Base-by-base conservation (phyloP, 1,284 basidiomycete species). In the Cryptococcus depauperatus region DNA sequence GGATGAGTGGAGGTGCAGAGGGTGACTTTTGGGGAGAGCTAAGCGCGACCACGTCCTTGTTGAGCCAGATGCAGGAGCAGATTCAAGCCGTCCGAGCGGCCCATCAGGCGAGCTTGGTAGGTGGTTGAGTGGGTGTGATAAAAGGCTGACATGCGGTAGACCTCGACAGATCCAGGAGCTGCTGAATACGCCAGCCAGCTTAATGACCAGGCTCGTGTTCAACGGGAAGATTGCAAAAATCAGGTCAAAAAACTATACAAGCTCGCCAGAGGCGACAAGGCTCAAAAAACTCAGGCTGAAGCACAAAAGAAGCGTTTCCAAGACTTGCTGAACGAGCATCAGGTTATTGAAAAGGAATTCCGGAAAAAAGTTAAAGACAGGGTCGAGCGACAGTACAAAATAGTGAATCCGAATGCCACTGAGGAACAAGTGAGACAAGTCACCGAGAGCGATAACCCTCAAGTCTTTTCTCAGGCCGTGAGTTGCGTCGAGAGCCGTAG, bases 341-440 rank as follows among this genome's bases (percentile, higher is more conserved):
- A 96, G 73, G 79, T 80, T 33, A 88, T 95, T 21, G 95, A 99
- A 73, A 85, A 91, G 70, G 83, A 88, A 64, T 89, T 86, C 69
- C 82, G 93, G 48, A 78, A 84, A 56, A 92, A 88, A 74, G 91
- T 95, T 73, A 89, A 89, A 72, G 87, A 92, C 68, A 78, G 91
- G 37, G 82, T 93, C 75, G 92, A 93, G 74, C 80, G 95, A 53
- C 95, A 98, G 73, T 93, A 85, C 76, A 89, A 84, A 73, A 98
- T 98, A 58, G 88, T 92, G 47, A 93, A 95, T 73, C 89, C 89
- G 6, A 82, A 91, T 61, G 90, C 90, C 3, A 84, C 87, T 13
- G 78, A 79, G 4, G 82, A 88, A 47, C 90, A 96, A 68, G 76
- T 96, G 46, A 73, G 76, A 39, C 79, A 82, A 5, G 80, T 88